Evolutionary conservation across 352 stramenopile species (phyloP), one percentile per base, ranked within the genome.

Genomic region (Phytophthora tentaculata): DNA sequence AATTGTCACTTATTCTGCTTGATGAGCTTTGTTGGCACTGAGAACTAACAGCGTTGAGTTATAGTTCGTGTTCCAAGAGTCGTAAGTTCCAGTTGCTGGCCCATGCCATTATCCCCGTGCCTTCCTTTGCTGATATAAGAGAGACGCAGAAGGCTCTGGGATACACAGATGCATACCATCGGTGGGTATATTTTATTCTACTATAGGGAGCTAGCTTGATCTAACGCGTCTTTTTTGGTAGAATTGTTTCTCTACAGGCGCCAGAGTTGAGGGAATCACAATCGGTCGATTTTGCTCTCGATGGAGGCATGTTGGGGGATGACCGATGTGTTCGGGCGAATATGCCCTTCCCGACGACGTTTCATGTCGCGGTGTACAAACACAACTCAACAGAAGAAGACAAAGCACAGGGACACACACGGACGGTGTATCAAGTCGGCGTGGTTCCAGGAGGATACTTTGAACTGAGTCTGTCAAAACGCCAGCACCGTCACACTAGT

Each of bases 71-170:
- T 53, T 75, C 69, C 0, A 77, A 90, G 59, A 90, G 77, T 52
- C 83, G 86, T 49, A 84, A 90, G 65, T 92, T 76, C 61, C 86
- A 94, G 65, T 64, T 94, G 56, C 76, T 94, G 60, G 73, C 86
- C 1, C 86, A 94, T 47, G 84, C 84, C 5, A 66, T 90, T 19
- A 81, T 75, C 6, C 81, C 77, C 2, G 82, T 94, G 22, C 86
- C 86, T 24, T 86, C 83, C 13, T 81, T 81, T 59, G 83, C 80
- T 3, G 83, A 94, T 65, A 67, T 91, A 3, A 54, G 61, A 22
- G 62, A 78, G 14, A 93, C 83, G 14, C 72, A 77, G 61, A 77
- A 71, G 10, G 73, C 71, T 12, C 60, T 70, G 5, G 67, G 72
- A 41, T 81, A 79, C 53, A 81, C 74, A 10, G 69, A 78, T 59